phyloP scores from a whole-genome alignment of 169 alveolate species.

The Eimeria maxima region DNA sequence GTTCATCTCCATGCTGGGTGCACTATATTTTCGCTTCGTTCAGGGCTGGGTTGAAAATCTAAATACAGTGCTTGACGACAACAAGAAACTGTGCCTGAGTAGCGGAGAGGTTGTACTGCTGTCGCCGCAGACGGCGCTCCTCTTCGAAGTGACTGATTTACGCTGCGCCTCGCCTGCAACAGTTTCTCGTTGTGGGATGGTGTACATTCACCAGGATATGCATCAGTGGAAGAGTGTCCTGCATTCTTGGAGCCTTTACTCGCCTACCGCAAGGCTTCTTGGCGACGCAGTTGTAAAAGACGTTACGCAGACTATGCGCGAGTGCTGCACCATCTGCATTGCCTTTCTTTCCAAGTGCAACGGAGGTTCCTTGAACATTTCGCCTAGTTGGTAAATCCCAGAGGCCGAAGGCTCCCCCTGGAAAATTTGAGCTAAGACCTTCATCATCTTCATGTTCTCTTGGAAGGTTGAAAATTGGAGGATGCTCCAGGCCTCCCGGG shows the following conservation, averaged over 20 bases:
- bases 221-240: constrained; percentile 95
- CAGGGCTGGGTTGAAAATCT: constrained; percentile 96
- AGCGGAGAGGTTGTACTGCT: constrained; percentile 95
- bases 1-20: background rate
- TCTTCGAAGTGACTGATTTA: constrained; percentile 96
- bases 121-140: constrained; percentile 93
- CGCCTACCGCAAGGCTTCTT: constrained; percentile 67
- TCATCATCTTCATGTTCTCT: background rate
- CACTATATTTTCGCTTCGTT: background rate
- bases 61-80: constrained; percentile 97
- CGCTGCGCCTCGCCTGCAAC: constrained; percentile 97
- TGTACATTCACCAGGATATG: constrained; percentile 95
- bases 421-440: background rate
- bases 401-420: background rate
- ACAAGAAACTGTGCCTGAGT: constrained; percentile 95
- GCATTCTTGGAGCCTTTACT: constrained; percentile 92
- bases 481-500: background rate
- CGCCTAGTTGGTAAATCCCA: constrained; percentile 55
- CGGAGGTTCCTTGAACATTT: constrained; percentile 47
- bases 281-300: constrained; percentile 33
- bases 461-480: background rate
- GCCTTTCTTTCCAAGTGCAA: constrained; percentile 56
- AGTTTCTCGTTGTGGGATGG: constrained; percentile 97
- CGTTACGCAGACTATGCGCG: constrained; percentile 25
- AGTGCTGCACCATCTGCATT: constrained; percentile 33